These are phyloP conservation scores for Saksenaea vasiformis DNA, from an alignment of 371 early-diverging fungal species.

Conservation along the genomic window DNA sequence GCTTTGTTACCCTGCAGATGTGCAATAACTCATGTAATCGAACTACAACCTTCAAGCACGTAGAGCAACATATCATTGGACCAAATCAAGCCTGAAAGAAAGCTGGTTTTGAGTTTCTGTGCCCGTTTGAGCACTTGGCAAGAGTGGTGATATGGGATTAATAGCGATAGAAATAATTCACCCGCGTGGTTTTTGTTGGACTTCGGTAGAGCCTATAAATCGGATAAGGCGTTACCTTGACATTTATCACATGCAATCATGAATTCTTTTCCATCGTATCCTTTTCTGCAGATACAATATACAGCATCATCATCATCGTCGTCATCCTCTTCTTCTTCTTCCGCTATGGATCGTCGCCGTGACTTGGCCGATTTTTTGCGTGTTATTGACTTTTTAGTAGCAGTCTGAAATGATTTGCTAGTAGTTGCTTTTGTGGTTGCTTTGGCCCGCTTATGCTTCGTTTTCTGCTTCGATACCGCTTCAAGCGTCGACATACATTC, in stretches of 20 bases:
- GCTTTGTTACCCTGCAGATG: too few relatives aligned
- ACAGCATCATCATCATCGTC: constrained; percentile 19
- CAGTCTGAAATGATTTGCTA: constrained; percentile 17
- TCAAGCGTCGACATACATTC: neutral
- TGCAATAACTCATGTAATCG: too few relatives aligned
- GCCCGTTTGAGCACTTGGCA: too few relatives aligned
- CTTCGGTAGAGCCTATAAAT: too few relatives aligned
- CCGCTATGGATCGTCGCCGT: neutral
- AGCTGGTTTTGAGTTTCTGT: too few relatives aligned
- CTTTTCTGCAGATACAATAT: constrained; percentile 58
- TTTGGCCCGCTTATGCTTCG: constrained; percentile 2
- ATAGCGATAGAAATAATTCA: too few relatives aligned
- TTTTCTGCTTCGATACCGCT: constrained; percentile 5
- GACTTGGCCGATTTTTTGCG: constrained; percentile 5
- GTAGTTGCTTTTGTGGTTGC: constrained; percentile 15
- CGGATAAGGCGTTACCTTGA: constrained; percentile 35
- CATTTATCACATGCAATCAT: constrained; percentile 83
- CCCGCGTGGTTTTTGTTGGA: too few relatives aligned
- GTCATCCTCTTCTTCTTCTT: constrained; percentile 12
- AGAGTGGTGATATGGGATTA: too few relatives aligned
- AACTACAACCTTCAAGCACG: too few relatives aligned
- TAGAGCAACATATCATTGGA: too few relatives aligned
- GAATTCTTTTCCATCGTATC: constrained; percentile 71
- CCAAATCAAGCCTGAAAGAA: too few relatives aligned
- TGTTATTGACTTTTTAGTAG: constrained; percentile 21